Evolutionary conservation across 352 stramenopile species (phyloP), one percentile per base, ranked within the genome.

Genomic region (Paralagenidium karlingii): DNA sequence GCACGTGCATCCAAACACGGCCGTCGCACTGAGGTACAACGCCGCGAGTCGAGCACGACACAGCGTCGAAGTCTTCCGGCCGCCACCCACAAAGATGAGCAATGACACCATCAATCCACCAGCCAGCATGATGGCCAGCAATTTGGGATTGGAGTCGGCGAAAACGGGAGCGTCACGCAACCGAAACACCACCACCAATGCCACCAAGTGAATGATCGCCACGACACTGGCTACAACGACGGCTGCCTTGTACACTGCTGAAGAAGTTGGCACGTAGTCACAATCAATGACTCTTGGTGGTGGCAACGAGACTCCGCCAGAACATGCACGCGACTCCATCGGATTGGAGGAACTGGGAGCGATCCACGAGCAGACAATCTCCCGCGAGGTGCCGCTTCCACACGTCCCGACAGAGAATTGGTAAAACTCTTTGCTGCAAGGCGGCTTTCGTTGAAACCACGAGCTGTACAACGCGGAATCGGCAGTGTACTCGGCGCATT

Each of bases 71-170:
- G n/a, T n/a, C n/a, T n/a, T n/a, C n/a, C n/a, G n/a, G n/a, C n/a
- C n/a, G n/a, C n/a, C n/a, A n/a, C n/a, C n/a, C n/a, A n/a, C n/a
- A n/a, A n/a, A n/a, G 0, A 59, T 43, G 1, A 55, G 49, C 3
- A 29, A 37, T 28, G 59, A 82, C 41, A 82, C 62, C 19, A 74
- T 36, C 12, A 81, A 44, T 5, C 59, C 65, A 1, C 69, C 73
- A 6, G 62, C 44, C 3, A 86, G 29, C 49, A 83, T 63, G 7
- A 64, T 45, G 11, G 68, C 34, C 0, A 86, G 42, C 21, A 86
- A 66, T 38, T 82, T 59, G 39, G 57, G 79, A 45, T 86, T 68
- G 0, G 68, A 82, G 13, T 69, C 61, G 40, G 80, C 82, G 43
- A 83, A 55, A 20, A 79, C 58, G 1, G 68, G 61, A 12, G 38